These are phyloP conservation scores for Castanospermum australe DNA, from an alignment of 306 rosid genomes.

Conservation along the genomic window DNA sequence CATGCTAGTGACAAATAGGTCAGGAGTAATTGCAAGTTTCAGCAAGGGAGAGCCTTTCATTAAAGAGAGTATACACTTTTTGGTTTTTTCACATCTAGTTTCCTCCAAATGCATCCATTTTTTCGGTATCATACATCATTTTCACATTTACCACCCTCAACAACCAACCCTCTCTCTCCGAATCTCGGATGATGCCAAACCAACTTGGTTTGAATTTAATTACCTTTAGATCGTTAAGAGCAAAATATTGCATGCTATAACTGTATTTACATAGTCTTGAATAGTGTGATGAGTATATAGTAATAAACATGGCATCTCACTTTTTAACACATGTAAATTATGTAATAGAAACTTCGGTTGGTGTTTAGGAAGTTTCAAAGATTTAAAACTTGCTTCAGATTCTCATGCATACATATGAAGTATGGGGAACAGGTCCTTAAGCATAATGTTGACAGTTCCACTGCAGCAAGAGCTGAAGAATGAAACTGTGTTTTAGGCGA, in stretches of 20 bases:
- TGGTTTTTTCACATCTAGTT: slow-evolving; percentile 26
- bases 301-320: not conserved
- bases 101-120: slow-evolving; percentile 39
- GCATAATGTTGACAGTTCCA: not conserved
- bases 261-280: not conserved
- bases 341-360: not conserved
- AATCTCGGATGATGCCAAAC: not conserved
- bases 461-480: not conserved
- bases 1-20: not conserved
- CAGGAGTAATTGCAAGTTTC: slow-evolving; percentile 35
- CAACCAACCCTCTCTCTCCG: slow-evolving; percentile 1
- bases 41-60: slow-evolving; percentile 27
- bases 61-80: not conserved
- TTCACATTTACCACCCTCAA: slow-evolving; percentile 32
- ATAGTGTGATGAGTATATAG: not conserved
- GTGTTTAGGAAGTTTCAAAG: not conserved
- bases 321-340: not conserved
- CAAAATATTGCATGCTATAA: slow-evolving; percentile 3
- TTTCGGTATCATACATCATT: slow-evolving; percentile 48
- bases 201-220: slow-evolving; percentile 13
- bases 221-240: not conserved
- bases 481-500: not conserved
- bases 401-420: not conserved
- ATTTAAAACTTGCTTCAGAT: slow-evolving; percentile 1
- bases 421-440: not conserved